A percentile compares a stretch with the other conserved stretches of the same genome.
These are phyloP conservation scores for Penicillium sp. DNA, from an alignment of 2,329 filamentous ascomycete species.

Conservation along the genomic window DNA sequence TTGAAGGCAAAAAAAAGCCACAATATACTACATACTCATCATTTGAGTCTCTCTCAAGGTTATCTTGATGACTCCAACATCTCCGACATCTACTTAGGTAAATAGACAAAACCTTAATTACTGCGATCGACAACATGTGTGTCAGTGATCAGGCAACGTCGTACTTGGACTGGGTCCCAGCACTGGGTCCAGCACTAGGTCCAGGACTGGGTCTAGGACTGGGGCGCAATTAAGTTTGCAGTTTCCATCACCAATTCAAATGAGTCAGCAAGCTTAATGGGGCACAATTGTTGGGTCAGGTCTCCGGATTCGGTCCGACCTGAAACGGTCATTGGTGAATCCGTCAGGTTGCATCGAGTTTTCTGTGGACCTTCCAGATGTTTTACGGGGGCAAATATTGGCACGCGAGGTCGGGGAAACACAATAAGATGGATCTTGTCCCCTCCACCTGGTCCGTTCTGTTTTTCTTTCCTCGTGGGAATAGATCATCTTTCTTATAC, in stretches of 20 bases:
- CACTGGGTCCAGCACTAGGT: neutral
- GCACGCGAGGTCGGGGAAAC: neutral
- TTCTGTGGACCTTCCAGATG: slow-evolving; percentile 5
- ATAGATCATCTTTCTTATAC: neutral
- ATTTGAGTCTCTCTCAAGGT: neutral
- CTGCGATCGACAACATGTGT: neutral
- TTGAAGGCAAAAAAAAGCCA: neutral
- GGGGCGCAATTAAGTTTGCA: neutral
- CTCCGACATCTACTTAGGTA: too few species aligned
- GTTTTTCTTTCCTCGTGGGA: neutral
- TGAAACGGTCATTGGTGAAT: slow-evolving; percentile 4
- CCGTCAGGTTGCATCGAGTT: slow-evolving; percentile 1
- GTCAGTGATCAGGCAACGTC: neutral
- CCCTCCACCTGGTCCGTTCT: neutral
- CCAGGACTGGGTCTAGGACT: neutral
- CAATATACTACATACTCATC: neutral
- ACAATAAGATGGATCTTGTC: neutral
- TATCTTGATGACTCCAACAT: too few species aligned
- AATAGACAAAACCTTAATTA: neutral
- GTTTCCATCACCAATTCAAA: slow-evolving; percentile 9
- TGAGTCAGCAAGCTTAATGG: slow-evolving; percentile 3
- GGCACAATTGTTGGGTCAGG: neutral
- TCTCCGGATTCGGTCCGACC: slow-evolving; percentile 4
- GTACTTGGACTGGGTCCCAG: neutral
- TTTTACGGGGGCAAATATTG: neutral